These are phyloP conservation scores for Saccharum officinarum DNA, from an alignment of 176 grass and related monocot species.

Conservation along the genomic window DNA sequence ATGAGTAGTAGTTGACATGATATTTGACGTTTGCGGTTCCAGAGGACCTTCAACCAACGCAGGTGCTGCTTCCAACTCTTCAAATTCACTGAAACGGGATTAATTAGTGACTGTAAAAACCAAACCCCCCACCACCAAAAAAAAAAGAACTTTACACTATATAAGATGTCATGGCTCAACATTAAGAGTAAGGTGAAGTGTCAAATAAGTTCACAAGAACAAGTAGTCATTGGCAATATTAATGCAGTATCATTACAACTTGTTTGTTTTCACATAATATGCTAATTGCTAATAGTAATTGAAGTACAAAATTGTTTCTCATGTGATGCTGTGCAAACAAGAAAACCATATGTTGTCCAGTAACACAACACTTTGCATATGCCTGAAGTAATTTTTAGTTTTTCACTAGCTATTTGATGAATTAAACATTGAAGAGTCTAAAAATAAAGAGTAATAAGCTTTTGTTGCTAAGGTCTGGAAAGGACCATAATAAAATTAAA, in stretches of 20 bases:
- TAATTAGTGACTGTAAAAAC: background rate
- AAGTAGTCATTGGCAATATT: background rate
- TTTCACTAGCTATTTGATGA: background rate
- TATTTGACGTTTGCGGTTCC: constrained; percentile 37
- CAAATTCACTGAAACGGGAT: constrained; percentile 55
- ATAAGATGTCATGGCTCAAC: background rate
- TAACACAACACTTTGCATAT: background rate
- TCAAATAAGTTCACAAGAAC: background rate
- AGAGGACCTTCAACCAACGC: constrained; percentile 45
- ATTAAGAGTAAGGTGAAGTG: background rate
- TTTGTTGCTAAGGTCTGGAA: background rate
- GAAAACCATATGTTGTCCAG: background rate
- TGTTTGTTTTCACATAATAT: background rate
- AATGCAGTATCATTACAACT: background rate
- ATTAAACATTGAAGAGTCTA: background rate
- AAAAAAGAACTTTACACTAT: background rate
- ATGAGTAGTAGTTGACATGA: constrained; percentile 36
- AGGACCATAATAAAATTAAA: background rate
- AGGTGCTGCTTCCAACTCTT: constrained; percentile 61
- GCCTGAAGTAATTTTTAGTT: background rate
- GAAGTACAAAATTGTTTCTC: background rate
- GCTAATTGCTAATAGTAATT: background rate
- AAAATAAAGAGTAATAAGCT: background rate
- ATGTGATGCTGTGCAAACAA: background rate
- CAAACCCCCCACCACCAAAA: background rate